phyloP scores from a whole-genome alignment of 345 rosid genomes.

The Arabidopsis arenosa region DNA sequence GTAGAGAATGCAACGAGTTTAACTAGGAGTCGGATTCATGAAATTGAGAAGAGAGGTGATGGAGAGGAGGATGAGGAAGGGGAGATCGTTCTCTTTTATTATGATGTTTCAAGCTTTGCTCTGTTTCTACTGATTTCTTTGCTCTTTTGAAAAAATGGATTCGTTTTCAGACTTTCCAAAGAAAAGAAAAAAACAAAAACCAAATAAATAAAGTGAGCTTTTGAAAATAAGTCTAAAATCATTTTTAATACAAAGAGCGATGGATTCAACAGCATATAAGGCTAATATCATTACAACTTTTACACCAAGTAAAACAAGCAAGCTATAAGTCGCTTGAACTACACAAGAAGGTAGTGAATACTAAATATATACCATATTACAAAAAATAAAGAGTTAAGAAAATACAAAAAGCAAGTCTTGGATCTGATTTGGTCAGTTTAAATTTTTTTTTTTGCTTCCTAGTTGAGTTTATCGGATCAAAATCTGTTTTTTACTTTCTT shows the following conservation, averaged over 20 bases:
- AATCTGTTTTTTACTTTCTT: constrained; percentile 11
- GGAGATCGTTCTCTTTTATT: too few relatives aligned
- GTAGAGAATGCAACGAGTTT: too few relatives aligned
- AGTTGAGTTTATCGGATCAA: constrained; percentile 3
- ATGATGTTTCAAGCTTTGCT: too few relatives aligned
- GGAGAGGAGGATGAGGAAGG: too few relatives aligned
- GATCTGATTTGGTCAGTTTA: constrained; percentile 22
- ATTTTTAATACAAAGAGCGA: background rate
- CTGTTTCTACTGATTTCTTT: too few relatives aligned
- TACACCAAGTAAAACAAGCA: constrained; percentile 20
- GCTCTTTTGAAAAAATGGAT: too few relatives aligned
- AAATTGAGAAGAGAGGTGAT: too few relatives aligned
- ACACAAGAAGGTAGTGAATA: background rate
- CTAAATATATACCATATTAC: constrained; percentile 13
- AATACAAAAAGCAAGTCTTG: constrained; percentile 2
- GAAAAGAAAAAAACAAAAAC: too few relatives aligned
- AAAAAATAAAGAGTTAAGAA: background rate
- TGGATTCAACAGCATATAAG: background rate
- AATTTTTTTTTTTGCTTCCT: background rate
- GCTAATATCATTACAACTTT: constrained; percentile 9
- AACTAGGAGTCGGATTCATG: too few relatives aligned
- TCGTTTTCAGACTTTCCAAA: too few relatives aligned
- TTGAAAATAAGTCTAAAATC: too few relatives aligned
- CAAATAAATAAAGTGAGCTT: background rate
- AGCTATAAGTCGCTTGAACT: constrained; percentile 19